Conservation (phyloP, 441 rosid species). For the Euphorbia celastroides region DNA sequence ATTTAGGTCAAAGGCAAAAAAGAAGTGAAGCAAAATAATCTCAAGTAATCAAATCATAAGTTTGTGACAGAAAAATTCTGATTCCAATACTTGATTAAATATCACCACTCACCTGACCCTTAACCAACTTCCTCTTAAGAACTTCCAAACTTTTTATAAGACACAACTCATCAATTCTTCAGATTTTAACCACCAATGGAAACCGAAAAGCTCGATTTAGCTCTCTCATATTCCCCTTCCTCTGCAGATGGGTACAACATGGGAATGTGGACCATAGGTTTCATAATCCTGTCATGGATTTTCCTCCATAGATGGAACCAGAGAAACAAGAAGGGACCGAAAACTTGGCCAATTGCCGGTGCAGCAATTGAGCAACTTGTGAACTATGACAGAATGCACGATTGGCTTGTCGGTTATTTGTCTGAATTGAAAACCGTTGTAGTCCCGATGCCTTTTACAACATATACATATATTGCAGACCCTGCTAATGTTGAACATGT, state of each 20-base stretch:
- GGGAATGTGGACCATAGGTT: constrained; percentile 38
- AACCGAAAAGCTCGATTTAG: constrained; percentile 11
- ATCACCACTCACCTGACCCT: constrained; percentile 20
- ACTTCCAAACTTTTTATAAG: constrained; percentile 20
- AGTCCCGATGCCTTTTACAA: constrained; percentile 85
- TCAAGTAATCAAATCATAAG: constrained; percentile 19
- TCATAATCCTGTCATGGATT: constrained; percentile 53
- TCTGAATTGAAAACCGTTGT: constrained; percentile 59
- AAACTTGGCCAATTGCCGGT: constrained; percentile 88
- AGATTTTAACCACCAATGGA: constrained; percentile 25
- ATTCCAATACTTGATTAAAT: constrained; percentile 24
- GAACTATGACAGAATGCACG: constrained; percentile 84
- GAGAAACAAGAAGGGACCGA: constrained; percentile 67
- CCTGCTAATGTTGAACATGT: constrained; percentile 89
- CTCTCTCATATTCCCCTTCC: constrained; percentile 6
- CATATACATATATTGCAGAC: constrained; percentile 87
- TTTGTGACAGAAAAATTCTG: constrained; percentile 32
- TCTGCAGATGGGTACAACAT: constrained; percentile 27
- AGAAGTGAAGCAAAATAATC: constrained; percentile 28
- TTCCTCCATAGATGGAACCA: constrained; percentile 69
- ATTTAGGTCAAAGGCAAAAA: constrained; percentile 34
- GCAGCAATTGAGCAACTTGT: constrained; percentile 79
- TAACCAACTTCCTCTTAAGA: constrained; percentile 23
- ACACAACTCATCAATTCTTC: constrained; percentile 2
- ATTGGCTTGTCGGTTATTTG: constrained; percentile 75